Evolutionary conservation across 2,329 filamentous ascomycete genomes (phyloP), one percentile per base, ranked within the genome.

Genomic region (Ciborinia camelliae): DNA sequence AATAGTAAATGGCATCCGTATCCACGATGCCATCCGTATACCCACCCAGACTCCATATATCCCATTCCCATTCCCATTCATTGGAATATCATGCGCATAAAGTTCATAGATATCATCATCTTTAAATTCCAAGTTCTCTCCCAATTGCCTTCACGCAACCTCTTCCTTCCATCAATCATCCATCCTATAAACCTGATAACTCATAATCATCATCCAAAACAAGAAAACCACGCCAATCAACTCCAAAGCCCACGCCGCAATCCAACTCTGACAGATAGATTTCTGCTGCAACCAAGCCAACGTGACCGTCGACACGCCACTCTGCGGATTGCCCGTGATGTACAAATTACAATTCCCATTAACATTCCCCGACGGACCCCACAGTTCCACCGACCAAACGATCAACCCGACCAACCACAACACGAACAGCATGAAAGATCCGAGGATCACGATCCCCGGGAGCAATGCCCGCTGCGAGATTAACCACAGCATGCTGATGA

Each of bases 121-220:
- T 1, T 23, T 18, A 0, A 12, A 14, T 51, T 18, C 35, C n/a
- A n/a, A n/a, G n/a, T n/a, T n/a, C n/a, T n/a, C n/a, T n/a, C n/a
- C n/a, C n/a, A n/a, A n/a, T n/a, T n/a, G n/a, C 28, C 18, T n/a
- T 4, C 75, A 0, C 68, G 70, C 6, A 78, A 78, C 76, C n/a
- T 75, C 79, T 0, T 73, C 73, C 0, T 75, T 73, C 20, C 63
- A 76, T 15, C 69, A 68, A 20, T 64, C 28, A 68, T 75, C 70
- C 35, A 73, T 71, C 41, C 70, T 67, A 61, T 75, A 89, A 12
- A 89, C 86, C 68, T 87, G 85, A 70, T 86, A 85, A 14, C 85
- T 83, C 82, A 89, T 88, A 67, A 88, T 78, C 80, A 88, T 87
- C 71, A 88, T 84, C 86, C 86, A 89, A n/a, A 89, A 72, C 65